Conservation (phyloP, 805 yeast species). For the Ogataea allantospora region DNA sequence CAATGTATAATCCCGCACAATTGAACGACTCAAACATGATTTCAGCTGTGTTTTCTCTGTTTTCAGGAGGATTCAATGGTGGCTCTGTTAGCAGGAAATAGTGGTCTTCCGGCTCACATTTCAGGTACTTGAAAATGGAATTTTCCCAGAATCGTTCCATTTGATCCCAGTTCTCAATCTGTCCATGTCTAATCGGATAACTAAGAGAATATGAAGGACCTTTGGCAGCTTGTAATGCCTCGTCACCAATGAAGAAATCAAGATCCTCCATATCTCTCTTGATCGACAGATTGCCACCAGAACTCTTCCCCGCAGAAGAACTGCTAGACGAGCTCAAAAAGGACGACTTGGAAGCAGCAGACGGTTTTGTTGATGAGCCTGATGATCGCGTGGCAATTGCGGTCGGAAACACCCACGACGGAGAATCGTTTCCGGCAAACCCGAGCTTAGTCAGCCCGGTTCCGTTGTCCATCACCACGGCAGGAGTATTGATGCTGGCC, state of each 20-base stretch:
- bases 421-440: conserved; percentile 97
- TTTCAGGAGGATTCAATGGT: conserved; percentile 98
- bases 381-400: conserved; percentile 81
- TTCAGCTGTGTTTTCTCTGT: conserved; percentile 97
- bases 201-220: conserved; percentile 84
- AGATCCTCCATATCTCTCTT: conserved; percentile 92
- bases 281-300: conserved; percentile 44
- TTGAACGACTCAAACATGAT: conserved; percentile 98
- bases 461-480: conserved; percentile 95
- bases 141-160: conserved; percentile 99
- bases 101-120: conserved; percentile 99
- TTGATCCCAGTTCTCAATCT: conserved; percentile 98
- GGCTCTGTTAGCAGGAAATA: conserved; percentile 95
- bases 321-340: conserved; percentile 36
- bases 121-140: conserved; percentile 90
- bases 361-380: conserved; percentile 39
- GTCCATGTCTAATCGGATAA: conserved; percentile 97
- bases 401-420: conserved; percentile 95
- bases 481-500: conserved; percentile 71
- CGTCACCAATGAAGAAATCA: conserved; percentile 94
- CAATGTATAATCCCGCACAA: conserved; percentile 97
- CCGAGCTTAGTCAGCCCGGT: conserved; percentile 97
- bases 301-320: conserved; percentile 21
- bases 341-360: conserved; percentile 48
- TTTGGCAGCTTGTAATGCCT: conserved; percentile 86